Conservation (phyloP, 2,329 filamentous ascomycete genomes). For the Juglanconis juglandina region DNA sequence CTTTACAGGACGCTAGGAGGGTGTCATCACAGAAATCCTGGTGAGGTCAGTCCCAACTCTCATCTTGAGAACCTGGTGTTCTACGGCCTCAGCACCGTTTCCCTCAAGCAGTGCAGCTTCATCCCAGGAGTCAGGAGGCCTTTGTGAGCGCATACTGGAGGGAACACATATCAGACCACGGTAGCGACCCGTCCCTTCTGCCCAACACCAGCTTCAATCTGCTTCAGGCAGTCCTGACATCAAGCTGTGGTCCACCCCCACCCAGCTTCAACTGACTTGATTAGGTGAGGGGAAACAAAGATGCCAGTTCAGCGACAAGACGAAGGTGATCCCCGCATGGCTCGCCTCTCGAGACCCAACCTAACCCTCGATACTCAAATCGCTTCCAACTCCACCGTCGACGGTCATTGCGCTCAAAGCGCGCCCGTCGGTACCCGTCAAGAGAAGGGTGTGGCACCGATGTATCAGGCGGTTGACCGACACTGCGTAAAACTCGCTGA, state of each 20-base stretch:
- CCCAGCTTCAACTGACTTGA: background rate
- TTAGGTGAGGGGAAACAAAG: background rate
- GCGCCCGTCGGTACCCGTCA: slow-evolving; percentile 14
- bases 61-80: too few species aligned
- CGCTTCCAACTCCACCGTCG: background rate
- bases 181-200: too few species aligned
- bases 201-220: too few species aligned
- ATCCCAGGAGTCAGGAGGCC: too few species aligned
- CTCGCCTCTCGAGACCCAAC: background rate
- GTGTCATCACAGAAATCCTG: too few species aligned
- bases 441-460: slow-evolving; percentile 5
- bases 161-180: too few species aligned
- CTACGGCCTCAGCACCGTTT: too few species aligned
- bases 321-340: background rate
- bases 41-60: too few species aligned
- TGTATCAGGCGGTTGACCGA: slow-evolving; percentile 8
- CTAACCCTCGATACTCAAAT: slow-evolving; percentile 13
- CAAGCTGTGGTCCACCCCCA: background rate
- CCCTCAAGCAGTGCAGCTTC: too few species aligned
- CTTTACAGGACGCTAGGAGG: too few species aligned
- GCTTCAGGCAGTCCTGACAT: too few species aligned
- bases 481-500: slow-evolving; percentile 14
- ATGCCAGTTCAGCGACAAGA: background rate
- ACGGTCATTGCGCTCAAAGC: background rate
- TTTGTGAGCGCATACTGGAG: too few species aligned